Evolutionary conservation across 2,329 filamentous ascomycete genomes (phyloP), one percentile per base, ranked within the genome.

Genomic region (Colletotrichum sp.): DNA sequence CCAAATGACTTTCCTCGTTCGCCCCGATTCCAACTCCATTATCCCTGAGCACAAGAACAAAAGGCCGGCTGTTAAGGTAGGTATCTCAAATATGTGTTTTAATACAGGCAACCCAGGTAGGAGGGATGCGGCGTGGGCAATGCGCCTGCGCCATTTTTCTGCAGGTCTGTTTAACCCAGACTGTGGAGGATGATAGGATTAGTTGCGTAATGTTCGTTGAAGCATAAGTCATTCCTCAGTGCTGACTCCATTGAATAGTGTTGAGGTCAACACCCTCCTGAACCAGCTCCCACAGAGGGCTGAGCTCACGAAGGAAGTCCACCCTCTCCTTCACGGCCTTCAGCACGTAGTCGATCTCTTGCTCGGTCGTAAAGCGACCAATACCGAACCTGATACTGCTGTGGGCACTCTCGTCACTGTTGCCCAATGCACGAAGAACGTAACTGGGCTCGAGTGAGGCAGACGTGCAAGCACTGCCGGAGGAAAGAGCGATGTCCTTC

Each of bases 351-450:
- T 99, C 96, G 77, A 99, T 98, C 88, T 99, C 97, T 32, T 89
- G 90, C 81, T 98, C 95, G 0, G 97, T 98, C 5, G 97, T 99
- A 87, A 99, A 99, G 9, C 97, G 94, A 34, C 97, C 97, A 82
- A 99, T 99, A 64, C 97, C 97, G 80, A 99, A 99, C 72, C 97
- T 92, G 81, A 99, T 99, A 88, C 96, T 98, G 86, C 95, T 98
- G 87, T 99, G 97, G 10, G 97, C 97, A 80, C 94, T 98, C 88
- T 99, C 97, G 81, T 99, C 97, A 79, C 96, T 98, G 89, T 95
- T 99, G 75, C 97, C 97, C 21, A 99, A 90, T 6, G 97, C 97
- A 73, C 97, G 93, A 34, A 99, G 91, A 63, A 99, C 97, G 84
- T 99, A 99, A 84, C 95, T 98, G 18, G 97, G 97, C 85, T 99